Base-by-base conservation (phyloP, 257 asterid genomes). In the Avicennia marina region DNA sequence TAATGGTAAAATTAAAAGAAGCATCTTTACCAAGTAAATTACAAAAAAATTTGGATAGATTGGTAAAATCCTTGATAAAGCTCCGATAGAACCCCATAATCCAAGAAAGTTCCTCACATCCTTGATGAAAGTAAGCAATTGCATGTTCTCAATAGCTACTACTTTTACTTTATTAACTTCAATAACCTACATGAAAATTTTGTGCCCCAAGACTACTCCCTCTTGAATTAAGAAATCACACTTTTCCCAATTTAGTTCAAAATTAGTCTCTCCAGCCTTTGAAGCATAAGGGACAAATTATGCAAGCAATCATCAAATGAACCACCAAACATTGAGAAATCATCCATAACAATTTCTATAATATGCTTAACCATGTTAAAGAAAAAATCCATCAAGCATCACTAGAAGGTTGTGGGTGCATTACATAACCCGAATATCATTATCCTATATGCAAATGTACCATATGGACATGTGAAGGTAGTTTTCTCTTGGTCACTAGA, bases 401-500 rank as follows among this genome's bases (percentile, higher is more conserved):
- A 2, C 13, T 57, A 26, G 7, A 57, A 39, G 0, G 63, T 41
- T 39, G 1, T 11, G 12, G 15, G 40, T 6, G 21, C 39, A 25
- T 57, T 56, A 3, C 36, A 39, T 11, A 56, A 32, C 2, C 62
- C 20, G 13, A 38, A 22, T 7, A 24, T n/a, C 24, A 24, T 39
- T 16, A 43, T 13, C 42, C 50, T 6, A 43, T 27, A 31, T 6
- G 62, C 63, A 1, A 64, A 54, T 5, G 41, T 53, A 0, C 50
- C 48, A 21, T 25, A 64, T 2, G 39, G 43, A 2, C 69, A 63
- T 11, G 40, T 53, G 31, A 53, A 52, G 8, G 51, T 64, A 0
- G 40, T 66, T 27, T 48, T 66, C 11, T 51, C 60, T 17, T 50
- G 66, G 40, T 66, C 66, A 5, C 18, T 48, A 0, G 41, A 40